A percentile compares a stretch with the other conserved stretches of the same genome.
Conservation (phyloP, 192 early-diverging fungal species). For the Diversispora eburnea region DNA sequence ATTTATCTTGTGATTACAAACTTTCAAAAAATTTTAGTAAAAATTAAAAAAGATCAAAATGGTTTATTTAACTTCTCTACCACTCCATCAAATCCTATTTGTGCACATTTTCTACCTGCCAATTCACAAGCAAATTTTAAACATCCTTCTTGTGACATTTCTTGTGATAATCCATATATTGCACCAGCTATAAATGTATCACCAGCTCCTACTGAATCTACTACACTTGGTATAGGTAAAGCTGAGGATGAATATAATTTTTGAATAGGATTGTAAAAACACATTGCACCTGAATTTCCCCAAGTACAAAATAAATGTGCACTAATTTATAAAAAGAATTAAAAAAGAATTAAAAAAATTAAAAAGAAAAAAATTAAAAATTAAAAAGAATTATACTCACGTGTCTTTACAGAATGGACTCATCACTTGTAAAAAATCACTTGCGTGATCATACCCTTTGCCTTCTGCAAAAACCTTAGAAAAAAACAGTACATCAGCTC, state of each 20-base stretch:
- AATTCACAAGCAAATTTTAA: slow-evolving; percentile 44
- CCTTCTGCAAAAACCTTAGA: slow-evolving; percentile 61
- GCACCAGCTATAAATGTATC: slow-evolving; percentile 56
- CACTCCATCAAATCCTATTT: slow-evolving; percentile 40
- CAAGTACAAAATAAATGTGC: slow-evolving; percentile 63
- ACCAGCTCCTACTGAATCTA: slow-evolving; percentile 53
- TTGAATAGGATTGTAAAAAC: slow-evolving; percentile 36
- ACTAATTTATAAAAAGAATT: slow-evolving; percentile 29
- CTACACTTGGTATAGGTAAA: slow-evolving; percentile 31
- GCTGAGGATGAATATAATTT: slow-evolving; percentile 35
- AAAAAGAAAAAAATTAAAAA: background rate
- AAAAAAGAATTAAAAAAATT: slow-evolving; percentile 1
- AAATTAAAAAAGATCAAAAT: no score
- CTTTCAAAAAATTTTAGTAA: no score
- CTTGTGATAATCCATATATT: slow-evolving; percentile 37
- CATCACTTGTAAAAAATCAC: slow-evolving; percentile 41
- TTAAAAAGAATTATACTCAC: slow-evolving; percentile 23
- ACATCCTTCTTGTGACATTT: slow-evolving; percentile 33
- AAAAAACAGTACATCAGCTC: slow-evolving; percentile 62
- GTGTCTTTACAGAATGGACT: slow-evolving; percentile 39
- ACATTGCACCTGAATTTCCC: slow-evolving; percentile 54
- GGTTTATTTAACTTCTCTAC: background rate
- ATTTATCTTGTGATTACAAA: no score
- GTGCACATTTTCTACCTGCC: slow-evolving; percentile 46
- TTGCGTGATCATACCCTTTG: slow-evolving; percentile 49